Evolutionary conservation across 2,329 filamentous ascomycete genomes (phyloP).

Genomic region (Cladosporium sp.): DNA sequence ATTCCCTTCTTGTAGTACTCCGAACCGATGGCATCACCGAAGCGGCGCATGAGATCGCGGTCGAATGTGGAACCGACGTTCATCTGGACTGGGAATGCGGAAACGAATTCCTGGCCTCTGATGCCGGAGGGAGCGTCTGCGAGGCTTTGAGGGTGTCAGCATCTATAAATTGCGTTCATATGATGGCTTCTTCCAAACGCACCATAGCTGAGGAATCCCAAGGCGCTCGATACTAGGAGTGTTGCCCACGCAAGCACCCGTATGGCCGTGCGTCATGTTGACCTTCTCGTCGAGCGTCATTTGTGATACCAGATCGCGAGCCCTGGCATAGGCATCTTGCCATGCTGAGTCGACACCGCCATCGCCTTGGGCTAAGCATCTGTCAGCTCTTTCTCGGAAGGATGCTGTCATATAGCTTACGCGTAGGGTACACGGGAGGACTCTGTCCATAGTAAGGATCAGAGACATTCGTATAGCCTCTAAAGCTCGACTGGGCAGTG

Average conservation of each 20-base stretch:
- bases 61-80: constrained; percentile 85
- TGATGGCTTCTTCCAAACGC: constrained; percentile 46
- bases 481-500: not conserved
- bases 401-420: constrained; percentile 15
- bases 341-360: constrained; percentile 23
- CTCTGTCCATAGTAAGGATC: constrained; percentile 18
- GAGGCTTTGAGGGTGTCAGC: constrained; percentile 56
- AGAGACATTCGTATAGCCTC: constrained; percentile 13
- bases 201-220: constrained; percentile 64
- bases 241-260: constrained; percentile 63
- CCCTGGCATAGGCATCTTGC: constrained; percentile 30
- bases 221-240: constrained; percentile 67
- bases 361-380: constrained; percentile 18
- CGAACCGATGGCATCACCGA: constrained; percentile 32
- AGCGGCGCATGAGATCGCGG: constrained; percentile 53
- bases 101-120: constrained; percentile 24
- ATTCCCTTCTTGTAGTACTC: constrained; percentile 33
- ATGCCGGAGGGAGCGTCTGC: constrained; percentile 65
- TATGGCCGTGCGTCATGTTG: constrained; percentile 30
- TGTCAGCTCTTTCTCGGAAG: not conserved
- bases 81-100: constrained; percentile 78
- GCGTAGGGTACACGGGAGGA: constrained; percentile 28
- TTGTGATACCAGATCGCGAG: constrained; percentile 29
- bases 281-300: constrained; percentile 34
- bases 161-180: constrained; percentile 31